A percentile compares a stretch with the other conserved stretches of the same genome.
These are phyloP conservation scores for Plectosphaerella sp. DNA, from an alignment of 2,329 filamentous ascomycete species.

Conservation along the genomic window DNA sequence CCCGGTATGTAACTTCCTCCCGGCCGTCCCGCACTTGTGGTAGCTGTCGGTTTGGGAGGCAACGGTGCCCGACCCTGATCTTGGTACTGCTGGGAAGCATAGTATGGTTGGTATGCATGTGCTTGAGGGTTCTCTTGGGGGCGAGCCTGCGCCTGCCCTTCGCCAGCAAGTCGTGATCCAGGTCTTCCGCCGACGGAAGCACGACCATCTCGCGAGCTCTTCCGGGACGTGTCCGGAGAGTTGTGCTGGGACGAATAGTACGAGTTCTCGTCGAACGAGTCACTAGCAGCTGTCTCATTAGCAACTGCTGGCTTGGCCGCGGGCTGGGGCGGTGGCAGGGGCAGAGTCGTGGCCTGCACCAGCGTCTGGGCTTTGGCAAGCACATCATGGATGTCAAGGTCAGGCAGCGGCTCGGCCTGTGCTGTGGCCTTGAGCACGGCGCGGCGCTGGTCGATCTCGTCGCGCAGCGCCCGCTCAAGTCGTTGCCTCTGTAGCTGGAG, in stretches of 20 bases:
- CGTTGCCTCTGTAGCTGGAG: slow-evolving; percentile 74
- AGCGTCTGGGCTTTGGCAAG: slow-evolving; percentile 66
- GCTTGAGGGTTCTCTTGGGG: background rate
- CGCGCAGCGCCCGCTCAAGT: slow-evolving; percentile 71
- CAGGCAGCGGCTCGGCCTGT: slow-evolving; percentile 50
- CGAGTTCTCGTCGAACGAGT: slow-evolving; percentile 88
- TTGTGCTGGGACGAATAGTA: slow-evolving; percentile 95
- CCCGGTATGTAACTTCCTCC: slow-evolving; percentile 3
- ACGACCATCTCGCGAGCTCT: slow-evolving; percentile 44
- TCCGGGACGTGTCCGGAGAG: slow-evolving; percentile 54
- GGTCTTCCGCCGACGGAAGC: slow-evolving; percentile 18
- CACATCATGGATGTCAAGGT: slow-evolving; percentile 69
- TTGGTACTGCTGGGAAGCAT: slow-evolving; percentile 14
- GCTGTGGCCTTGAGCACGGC: slow-evolving; percentile 34
- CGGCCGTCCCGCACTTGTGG: slow-evolving; percentile 6
- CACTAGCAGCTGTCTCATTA: slow-evolving; percentile 61
- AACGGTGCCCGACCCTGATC: slow-evolving; percentile 9
- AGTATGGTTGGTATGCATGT: slow-evolving; percentile 5
- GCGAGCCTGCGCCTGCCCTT: background rate
- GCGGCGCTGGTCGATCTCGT: slow-evolving; percentile 66
- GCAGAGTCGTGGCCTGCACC: slow-evolving; percentile 64
- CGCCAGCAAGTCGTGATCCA: background rate
- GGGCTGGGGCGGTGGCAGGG: slow-evolving; percentile 37
- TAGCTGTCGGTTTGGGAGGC: slow-evolving; percentile 8
- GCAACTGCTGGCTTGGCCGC: slow-evolving; percentile 45